phyloP scores from a whole-genome alignment of 305 asterid species.

The Plantago lanceolata region DNA sequence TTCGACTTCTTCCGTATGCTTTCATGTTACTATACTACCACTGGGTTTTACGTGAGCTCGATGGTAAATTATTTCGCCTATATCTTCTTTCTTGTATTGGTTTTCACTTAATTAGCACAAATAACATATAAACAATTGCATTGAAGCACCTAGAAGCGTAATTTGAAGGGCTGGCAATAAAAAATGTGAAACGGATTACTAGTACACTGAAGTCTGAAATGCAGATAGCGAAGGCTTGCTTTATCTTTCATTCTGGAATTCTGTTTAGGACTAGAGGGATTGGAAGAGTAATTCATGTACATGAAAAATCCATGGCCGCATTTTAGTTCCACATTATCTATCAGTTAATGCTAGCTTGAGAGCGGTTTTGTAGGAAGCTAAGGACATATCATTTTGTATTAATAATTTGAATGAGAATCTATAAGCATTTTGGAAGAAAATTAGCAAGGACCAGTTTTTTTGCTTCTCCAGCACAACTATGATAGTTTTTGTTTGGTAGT shows the following conservation, averaged over 20 bases:
- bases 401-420: too few species aligned
- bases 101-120: neutral
- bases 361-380: too few species aligned
- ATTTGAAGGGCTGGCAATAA: neutral
- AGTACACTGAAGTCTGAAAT: neutral
- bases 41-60: slow-evolving; percentile 75
- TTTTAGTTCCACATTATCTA: neutral
- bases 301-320: neutral
- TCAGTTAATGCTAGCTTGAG: too few species aligned
- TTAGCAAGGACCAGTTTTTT: too few species aligned
- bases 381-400: too few species aligned
- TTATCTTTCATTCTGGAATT: neutral
- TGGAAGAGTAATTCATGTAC: neutral
- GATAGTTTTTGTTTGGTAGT: too few species aligned
- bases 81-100: neutral
- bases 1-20: slow-evolving; percentile 82
- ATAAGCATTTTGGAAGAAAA: too few species aligned
- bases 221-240: neutral
- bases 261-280: neutral
- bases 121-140: too few species aligned
- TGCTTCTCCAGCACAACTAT: too few species aligned
- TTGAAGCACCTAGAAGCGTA: neutral
- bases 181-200: neutral
- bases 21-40: slow-evolving; percentile 76
- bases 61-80: slow-evolving; percentile 36